Conservation (phyloP, 805 yeast species). For the Monosporozyma yasuniensis region DNA sequence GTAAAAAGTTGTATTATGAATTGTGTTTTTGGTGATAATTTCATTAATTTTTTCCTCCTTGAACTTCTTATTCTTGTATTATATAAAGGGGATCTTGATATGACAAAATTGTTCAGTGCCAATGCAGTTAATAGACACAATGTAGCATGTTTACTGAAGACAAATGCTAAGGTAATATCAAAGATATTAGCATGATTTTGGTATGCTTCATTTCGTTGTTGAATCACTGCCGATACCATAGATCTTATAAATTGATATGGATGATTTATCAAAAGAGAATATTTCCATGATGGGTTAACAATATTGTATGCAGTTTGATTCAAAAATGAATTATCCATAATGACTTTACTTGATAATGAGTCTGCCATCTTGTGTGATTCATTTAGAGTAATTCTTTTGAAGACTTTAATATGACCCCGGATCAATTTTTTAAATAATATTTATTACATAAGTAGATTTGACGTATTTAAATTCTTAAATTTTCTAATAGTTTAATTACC, state of each 20-base stretch:
- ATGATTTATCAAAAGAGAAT: slow-evolving; percentile 11
- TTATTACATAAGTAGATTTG: no score
- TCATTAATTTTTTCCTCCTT: background rate
- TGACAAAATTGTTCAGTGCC: slow-evolving; percentile 46
- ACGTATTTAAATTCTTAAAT: no score
- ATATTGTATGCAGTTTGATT: background rate
- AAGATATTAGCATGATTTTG: slow-evolving; percentile 2
- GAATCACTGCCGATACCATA: slow-evolving; percentile 9
- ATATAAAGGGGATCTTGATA: slow-evolving; percentile 24
- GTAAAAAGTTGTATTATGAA: background rate
- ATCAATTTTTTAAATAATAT: background rate
- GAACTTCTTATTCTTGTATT: background rate
- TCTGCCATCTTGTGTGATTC: background rate
- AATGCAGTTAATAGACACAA: slow-evolving; percentile 52
- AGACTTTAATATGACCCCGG: background rate
- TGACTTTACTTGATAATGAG: background rate
- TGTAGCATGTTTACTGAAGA: slow-evolving; percentile 42
- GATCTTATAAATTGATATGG: slow-evolving; percentile 14
- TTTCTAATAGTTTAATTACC: no score
- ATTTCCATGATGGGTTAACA: slow-evolving; percentile 2
- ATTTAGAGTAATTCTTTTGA: background rate
- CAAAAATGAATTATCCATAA: background rate
- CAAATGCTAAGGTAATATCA: slow-evolving; percentile 30
- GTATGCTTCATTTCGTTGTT: background rate
- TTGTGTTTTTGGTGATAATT: background rate